Evolutionary conservation across 1,284 basidiomycete genomes (phyloP).

Genomic region (Inonotus hispidus): DNA sequence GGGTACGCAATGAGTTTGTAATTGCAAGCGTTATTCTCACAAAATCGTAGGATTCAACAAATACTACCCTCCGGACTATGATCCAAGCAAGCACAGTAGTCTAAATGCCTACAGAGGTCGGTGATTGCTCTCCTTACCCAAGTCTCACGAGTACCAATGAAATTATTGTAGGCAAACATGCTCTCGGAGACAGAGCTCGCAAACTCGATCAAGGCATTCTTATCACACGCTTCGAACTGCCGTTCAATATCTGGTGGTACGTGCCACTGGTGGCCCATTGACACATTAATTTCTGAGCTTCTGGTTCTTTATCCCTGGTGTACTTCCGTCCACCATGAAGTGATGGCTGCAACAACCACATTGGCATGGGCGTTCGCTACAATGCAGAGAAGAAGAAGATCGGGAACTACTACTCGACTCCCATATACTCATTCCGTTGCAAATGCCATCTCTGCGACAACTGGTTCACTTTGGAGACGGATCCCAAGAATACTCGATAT

Average conservation of each 20-base stretch:
- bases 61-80: conserved; percentile 93
- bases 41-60: conserved; percentile 67
- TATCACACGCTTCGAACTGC: conserved; percentile 89
- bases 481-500: conserved; percentile 96
- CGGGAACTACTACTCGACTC: conserved; percentile 92
- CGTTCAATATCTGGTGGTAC: conserved; percentile 98
- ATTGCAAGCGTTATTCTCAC: conserved; percentile 10
- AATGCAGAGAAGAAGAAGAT: conserved; percentile 98
- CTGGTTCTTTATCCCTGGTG: neutral
- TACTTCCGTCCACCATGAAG: conserved; percentile 32
- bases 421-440: conserved; percentile 92
- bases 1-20: neutral
- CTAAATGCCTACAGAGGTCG: conserved; percentile 76
- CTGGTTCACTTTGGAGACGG: conserved; percentile 97
- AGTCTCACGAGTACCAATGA: no score
- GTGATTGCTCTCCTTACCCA: conserved; percentile 11
- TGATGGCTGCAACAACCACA: conserved; percentile 88
- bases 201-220: conserved; percentile 93
- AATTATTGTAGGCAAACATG: conserved; percentile 77
- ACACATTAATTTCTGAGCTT: neutral
- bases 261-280: conserved; percentile 24
- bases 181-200: conserved; percentile 84
- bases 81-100: conserved; percentile 73
- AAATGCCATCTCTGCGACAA: conserved; percentile 93
- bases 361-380: conserved; percentile 96